A percentile compares a stretch with the other conserved stretches of the same genome.
Evolutionary conservation across 2,329 filamentous ascomycete species (phyloP).

Genomic region (Mariannaea elegans): DNA sequence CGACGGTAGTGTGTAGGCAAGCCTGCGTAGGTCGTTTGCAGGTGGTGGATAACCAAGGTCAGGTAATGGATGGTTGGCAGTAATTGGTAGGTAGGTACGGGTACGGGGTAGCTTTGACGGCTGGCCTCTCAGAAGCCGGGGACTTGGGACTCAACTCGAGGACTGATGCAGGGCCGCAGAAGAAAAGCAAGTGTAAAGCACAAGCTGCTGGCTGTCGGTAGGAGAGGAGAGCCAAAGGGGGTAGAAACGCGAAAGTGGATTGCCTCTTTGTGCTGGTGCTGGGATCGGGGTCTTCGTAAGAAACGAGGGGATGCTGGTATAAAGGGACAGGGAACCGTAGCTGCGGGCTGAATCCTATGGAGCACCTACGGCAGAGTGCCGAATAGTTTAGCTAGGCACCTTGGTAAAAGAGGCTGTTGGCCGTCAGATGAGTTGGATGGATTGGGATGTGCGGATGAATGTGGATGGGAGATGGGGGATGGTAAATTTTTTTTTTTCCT

Average conservation of each 20-base stretch:
- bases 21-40: slow-evolving; percentile 5
- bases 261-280: slow-evolving; percentile 20
- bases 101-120: not conserved
- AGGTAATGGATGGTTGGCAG: slow-evolving; percentile 10
- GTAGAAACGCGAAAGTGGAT: slow-evolving; percentile 17
- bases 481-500: not conserved
- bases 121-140: slow-evolving; percentile 2
- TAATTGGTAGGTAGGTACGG: slow-evolving; percentile 5
- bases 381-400: not conserved
- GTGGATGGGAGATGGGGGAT: not conserved
- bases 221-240: slow-evolving; percentile 2
- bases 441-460: not conserved
- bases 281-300: slow-evolving; percentile 14
- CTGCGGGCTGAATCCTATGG: slow-evolving; percentile 7
- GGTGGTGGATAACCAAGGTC: slow-evolving; percentile 6
- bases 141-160: slow-evolving; percentile 4
- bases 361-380: slow-evolving; percentile 1
- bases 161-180: slow-evolving; percentile 1
- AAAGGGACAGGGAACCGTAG: slow-evolving; percentile 6
- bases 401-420: not conserved
- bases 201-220: not conserved
- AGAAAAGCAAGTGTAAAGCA: slow-evolving; percentile 8
- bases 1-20: slow-evolving; percentile 7
- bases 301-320: slow-evolving; percentile 29
- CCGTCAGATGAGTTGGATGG: not conserved